These are phyloP conservation scores for Phytophthora cactorum DNA, from an alignment of 352 stramenopile species.

Conservation along the genomic window DNA sequence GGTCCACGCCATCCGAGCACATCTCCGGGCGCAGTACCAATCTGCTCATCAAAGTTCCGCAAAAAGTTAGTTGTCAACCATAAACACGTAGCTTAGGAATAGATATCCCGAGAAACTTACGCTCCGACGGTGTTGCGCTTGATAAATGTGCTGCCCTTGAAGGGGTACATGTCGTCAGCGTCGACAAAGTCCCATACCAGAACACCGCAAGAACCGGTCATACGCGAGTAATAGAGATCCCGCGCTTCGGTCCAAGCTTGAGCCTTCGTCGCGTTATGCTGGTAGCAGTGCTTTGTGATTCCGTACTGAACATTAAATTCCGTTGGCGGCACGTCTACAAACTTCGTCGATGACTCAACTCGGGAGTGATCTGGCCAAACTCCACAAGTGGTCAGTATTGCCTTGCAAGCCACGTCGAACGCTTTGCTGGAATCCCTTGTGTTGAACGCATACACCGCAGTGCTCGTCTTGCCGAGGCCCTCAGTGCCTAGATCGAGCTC, in stretches of 20 bases:
- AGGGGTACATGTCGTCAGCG: conserved; percentile 42
- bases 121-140: conserved; percentile 42
- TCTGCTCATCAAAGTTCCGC: conserved; percentile 1
- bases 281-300: conserved; percentile 28
- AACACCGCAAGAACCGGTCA: conserved; percentile 35
- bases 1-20: conserved; percentile 33
- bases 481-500: conserved; percentile 30
- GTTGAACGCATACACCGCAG: conserved; percentile 45
- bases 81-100: neutral
- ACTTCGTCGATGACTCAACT: conserved; percentile 25
- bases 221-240: conserved; percentile 38
- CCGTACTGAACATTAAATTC: conserved; percentile 37
- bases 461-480: conserved; percentile 39
- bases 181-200: conserved; percentile 56
- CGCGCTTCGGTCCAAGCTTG: conserved; percentile 32
- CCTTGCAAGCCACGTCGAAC: conserved; percentile 34
- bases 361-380: conserved; percentile 41
- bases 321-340: conserved; percentile 25
- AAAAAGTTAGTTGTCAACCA: too few relatives aligned
- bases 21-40: conserved; percentile 32
- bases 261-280: conserved; percentile 21
- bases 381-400: conserved; percentile 31
- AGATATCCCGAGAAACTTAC: conserved; percentile 28
- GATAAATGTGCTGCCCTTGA: conserved; percentile 31
- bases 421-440: conserved; percentile 30